phyloP scores from a whole-genome alignment of 2,329 filamentous ascomycete species.

The Alternaria longipes region DNA sequence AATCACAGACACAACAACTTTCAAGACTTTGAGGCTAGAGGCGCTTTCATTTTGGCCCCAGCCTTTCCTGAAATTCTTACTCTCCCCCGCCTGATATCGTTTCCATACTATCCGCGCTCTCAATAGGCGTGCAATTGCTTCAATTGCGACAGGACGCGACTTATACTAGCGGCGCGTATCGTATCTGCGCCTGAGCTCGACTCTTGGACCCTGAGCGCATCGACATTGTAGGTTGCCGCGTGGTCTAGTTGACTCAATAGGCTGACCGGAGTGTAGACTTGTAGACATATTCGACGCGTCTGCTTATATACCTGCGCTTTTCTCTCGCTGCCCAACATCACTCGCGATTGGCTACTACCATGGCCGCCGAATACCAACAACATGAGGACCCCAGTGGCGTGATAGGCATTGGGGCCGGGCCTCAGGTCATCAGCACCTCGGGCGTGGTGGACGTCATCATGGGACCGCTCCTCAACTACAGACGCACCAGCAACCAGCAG shows the following conservation, averaged over 20 bases:
- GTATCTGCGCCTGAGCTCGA: slow-evolving; percentile 14
- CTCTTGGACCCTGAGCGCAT: slow-evolving; percentile 23
- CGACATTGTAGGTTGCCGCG: slow-evolving; percentile 22
- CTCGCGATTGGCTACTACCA: slow-evolving; percentile 4
- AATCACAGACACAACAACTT: slow-evolving; percentile 28
- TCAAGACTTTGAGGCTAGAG: slow-evolving; percentile 12
- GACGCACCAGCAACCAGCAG: slow-evolving; percentile 70
- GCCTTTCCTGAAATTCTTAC: slow-evolving; percentile 7
- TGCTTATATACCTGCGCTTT: not conserved
- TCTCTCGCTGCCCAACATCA: not conserved
- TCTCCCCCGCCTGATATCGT: not conserved
- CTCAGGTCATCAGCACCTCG: slow-evolving; percentile 55
- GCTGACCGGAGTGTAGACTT: slow-evolving; percentile 20
- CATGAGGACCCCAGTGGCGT: slow-evolving; percentile 37
- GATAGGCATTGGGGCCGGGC: slow-evolving; percentile 54
- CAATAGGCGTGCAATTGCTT: not conserved
- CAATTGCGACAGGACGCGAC: slow-evolving; percentile 7
- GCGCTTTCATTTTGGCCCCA: slow-evolving; percentile 13
- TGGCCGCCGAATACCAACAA: slow-evolving; percentile 11
- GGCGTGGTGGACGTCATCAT: slow-evolving; percentile 67
- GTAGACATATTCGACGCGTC: slow-evolving; percentile 14
- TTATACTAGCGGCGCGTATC: slow-evolving; percentile 10
- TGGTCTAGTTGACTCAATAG: slow-evolving; percentile 11
- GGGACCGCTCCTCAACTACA: slow-evolving; percentile 81
- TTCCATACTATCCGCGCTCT: not conserved